phyloP scores from a whole-genome alignment of 2,329 filamentous ascomycete species.

The Bretziella fagacearum region DNA sequence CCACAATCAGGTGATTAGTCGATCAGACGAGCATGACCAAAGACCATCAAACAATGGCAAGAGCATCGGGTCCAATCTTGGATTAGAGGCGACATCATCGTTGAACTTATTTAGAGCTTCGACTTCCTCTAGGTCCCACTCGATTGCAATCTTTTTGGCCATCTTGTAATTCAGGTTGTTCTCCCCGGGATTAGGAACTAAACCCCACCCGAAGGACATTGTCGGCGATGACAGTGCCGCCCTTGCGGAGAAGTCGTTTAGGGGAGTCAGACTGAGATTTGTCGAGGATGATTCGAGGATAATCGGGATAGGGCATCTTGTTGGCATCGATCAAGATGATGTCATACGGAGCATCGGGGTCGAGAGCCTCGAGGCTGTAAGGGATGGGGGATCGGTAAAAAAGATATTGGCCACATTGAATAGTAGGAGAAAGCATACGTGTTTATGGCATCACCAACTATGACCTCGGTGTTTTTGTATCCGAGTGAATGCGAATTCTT shows the following conservation, averaged over 20 bases:
- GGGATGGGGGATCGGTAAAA: neutral
- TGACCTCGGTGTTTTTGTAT: constrained; percentile 7
- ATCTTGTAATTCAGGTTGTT: constrained; percentile 21
- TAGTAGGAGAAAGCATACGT: neutral
- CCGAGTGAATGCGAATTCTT: constrained; percentile 1
- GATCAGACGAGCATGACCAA: constrained; percentile 22
- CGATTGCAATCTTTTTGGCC: constrained; percentile 14
- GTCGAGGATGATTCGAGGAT: constrained; percentile 29
- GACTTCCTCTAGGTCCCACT: constrained; percentile 12
- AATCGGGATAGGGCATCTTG: constrained; percentile 33
- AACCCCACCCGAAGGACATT: constrained; percentile 33
- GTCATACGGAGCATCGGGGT: constrained; percentile 30
- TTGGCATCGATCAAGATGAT: constrained; percentile 38
- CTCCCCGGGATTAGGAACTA: constrained; percentile 28
- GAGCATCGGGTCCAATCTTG: constrained; percentile 26
- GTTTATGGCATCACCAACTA: constrained; percentile 5
- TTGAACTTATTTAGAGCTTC: constrained; percentile 17
- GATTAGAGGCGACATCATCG: constrained; percentile 16
- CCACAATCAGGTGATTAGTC: constrained; percentile 18
- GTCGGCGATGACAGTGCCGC: constrained; percentile 36
- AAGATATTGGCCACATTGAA: neutral
- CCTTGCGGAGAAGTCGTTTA: constrained; percentile 29
- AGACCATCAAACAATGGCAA: constrained; percentile 29
- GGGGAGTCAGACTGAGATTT: constrained; percentile 24
- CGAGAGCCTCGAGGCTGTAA: constrained; percentile 21